Evolutionary conservation across 345 rosid species (phyloP), one percentile per base, ranked within the genome.

Genomic region (Nasturtium officinale): DNA sequence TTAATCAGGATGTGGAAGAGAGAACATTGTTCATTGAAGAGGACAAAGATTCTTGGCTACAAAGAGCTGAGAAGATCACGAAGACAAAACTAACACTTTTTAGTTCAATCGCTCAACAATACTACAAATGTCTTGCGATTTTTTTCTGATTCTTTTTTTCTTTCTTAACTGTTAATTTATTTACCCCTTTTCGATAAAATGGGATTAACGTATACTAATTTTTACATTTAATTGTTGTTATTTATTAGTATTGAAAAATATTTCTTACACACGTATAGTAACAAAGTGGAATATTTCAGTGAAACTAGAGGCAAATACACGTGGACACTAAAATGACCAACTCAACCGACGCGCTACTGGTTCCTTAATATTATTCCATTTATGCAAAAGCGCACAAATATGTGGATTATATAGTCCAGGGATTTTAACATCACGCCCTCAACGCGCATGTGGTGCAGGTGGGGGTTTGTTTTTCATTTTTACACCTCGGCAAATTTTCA

Each of bases 21-120:
- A 77, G 69, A 23, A 71, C 72, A 50, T 29, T 71, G 46, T 62
- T 70, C 47, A 74, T 69, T 54, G 82, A 52, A 68, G 43, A 71
- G 26, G 68, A 71, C 11, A 38, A 50, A 9, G 76, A 77, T 50
- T 71, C 80, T 50, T 77, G 76, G 80, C 57, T 77, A 26, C 67
- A 71, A 50, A 77, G 16, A 58, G 67, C 46, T 58, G 76, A 71
- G 67, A 71, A 71, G 56, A 64, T 64, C 55, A 71, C 68, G 2
- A 77, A 58, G 72, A 57, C 51, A 6, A 77, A 65, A 77, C 72
- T 71, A 58, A 47, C 68, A 65, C 30, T 57, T 30, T 18, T 71
- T 71, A 48, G 56, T 58, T 6, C 38, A 29, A 23, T 71, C 71
- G 76, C 72, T 21, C 80, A 77, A 15, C 62, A 50, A 71, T 77